phyloP scores from a whole-genome alignment of 257 asterid genomes.

The Henckelia pumila region DNA sequence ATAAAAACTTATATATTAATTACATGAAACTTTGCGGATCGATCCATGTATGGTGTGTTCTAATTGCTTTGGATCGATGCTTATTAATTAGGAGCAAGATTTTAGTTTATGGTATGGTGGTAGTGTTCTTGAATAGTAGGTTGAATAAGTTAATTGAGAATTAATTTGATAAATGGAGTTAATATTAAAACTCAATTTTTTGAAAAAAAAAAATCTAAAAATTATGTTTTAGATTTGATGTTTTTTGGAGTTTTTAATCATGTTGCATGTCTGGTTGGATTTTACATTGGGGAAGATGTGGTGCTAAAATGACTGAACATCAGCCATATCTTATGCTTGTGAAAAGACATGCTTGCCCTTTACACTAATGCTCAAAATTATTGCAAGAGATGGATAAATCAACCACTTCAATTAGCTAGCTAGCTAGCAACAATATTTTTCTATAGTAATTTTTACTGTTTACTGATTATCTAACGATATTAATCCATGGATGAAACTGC shows the following conservation, averaged over 20 bases:
- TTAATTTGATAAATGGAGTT: not conserved
- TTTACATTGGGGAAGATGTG: not conserved
- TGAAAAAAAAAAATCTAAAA: too few species aligned
- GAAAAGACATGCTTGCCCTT: not conserved
- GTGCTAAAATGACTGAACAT: not conserved
- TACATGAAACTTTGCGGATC: too few species aligned
- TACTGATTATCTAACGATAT: not conserved
- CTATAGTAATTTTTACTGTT: not conserved
- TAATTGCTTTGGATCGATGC: too few species aligned
- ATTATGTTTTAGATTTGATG: not conserved
- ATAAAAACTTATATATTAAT: too few species aligned
- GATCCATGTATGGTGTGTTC: too few species aligned
- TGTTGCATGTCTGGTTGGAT: not conserved
- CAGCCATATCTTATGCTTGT: not conserved
- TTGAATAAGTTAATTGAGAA: not conserved
- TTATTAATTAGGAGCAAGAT: too few species aligned
- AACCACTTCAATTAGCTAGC: not conserved
- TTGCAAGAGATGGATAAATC: not conserved
- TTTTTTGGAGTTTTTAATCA: not conserved
- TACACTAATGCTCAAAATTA: not conserved
- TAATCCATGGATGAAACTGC: not conserved
- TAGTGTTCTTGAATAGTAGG: not conserved
- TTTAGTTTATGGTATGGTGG: too few species aligned
- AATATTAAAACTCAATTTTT: too few species aligned
- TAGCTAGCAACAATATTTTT: not conserved